Percentiles rank a stretch among this genome's conserved stretches.
phyloP scores from a whole-genome alignment of 306 rosid genomes.

The Chamaecrista fasciculata region DNA sequence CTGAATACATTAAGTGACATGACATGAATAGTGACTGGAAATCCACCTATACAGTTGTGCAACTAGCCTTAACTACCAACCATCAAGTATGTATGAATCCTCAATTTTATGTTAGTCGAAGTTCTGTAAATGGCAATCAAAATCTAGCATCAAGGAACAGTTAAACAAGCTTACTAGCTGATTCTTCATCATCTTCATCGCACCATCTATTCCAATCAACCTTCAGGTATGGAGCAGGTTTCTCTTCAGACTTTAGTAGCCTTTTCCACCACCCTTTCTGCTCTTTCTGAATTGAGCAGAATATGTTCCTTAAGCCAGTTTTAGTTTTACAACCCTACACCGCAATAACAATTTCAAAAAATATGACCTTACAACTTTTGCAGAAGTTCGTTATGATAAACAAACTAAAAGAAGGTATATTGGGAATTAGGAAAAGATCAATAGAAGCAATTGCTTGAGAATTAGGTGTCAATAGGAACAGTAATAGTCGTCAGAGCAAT shows the following conservation, averaged over 20 bases:
- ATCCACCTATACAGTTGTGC: neutral
- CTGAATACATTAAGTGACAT: neutral
- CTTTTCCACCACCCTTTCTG: slow-evolving; percentile 86
- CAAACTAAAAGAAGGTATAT: neutral
- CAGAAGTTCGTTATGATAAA: neutral
- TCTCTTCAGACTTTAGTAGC: slow-evolving; percentile 70
- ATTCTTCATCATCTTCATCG: slow-evolving; percentile 74
- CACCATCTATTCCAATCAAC: slow-evolving; percentile 93
- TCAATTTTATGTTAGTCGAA: neutral
- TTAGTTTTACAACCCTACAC: slow-evolving; percentile 66
- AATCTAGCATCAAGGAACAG: slow-evolving; percentile 3
- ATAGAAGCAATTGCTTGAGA: neutral
- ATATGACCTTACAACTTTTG: slow-evolving; percentile 15
- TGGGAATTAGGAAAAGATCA: neutral
- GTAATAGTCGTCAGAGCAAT: neutral
- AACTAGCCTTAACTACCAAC: neutral
- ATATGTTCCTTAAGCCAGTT: slow-evolving; percentile 68
- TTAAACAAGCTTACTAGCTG: slow-evolving; percentile 45
- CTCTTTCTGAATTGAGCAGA: slow-evolving; percentile 71
- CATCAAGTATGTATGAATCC: neutral
- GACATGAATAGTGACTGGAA: neutral
- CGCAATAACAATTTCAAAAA: slow-evolving; percentile 18
- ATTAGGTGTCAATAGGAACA: neutral
- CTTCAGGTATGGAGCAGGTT: slow-evolving; percentile 83
- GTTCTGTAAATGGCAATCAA: slow-evolving; percentile 18